Evolutionary conservation across 73 alveolate species (phyloP), one percentile per base, ranked within the genome.

Genomic region (Blepharisma japonicum): DNA sequence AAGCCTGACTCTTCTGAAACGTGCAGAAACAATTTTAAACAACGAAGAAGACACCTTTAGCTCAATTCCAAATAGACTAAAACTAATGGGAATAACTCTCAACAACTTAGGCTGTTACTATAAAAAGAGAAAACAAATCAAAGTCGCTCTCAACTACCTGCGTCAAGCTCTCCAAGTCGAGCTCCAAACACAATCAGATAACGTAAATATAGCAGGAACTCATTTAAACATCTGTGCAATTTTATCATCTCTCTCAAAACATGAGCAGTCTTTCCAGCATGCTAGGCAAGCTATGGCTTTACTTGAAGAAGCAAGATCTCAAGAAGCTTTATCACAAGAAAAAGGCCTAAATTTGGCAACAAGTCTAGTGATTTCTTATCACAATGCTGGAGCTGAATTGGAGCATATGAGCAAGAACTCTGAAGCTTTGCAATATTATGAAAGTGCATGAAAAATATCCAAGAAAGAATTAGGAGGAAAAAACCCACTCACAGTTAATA

Each of bases 101-200:
- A 86, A 86, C 66, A 86, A 82, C 77, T 68, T 86, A 8, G 90
- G 93, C 25, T 86, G 90, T 71, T 86, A 77, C 55, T 86, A 81
- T 53, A 86, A 83, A 55, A 81, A 83, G 84, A 0, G 42, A 18
- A 68, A 27, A 25, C 18, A 70, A 6, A 55, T 47, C n/a, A 9
- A 9, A 70, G 80, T 49, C 32, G 56, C 80, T 4, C 39, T 70
- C 9, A n/a, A 14, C 21, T 70, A 70, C 42, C 3, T 70, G 3
- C 68, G 27, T 2, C 20, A 45, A n/a, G 23, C 80, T 70, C 14
- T 45, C 0, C 27, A 70, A 45, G 38, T 70, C 11, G 56, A 39
- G 9, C 14, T n/a, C 2, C 55, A 70, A n/a, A 38, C n/a, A 11
- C 20, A 45, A 14, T 48, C 70, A 18, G 80, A 70, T 38, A 70